Base-by-base conservation (phyloP, 2,329 filamentous ascomycete species). In the Curvularia sp. region DNA sequence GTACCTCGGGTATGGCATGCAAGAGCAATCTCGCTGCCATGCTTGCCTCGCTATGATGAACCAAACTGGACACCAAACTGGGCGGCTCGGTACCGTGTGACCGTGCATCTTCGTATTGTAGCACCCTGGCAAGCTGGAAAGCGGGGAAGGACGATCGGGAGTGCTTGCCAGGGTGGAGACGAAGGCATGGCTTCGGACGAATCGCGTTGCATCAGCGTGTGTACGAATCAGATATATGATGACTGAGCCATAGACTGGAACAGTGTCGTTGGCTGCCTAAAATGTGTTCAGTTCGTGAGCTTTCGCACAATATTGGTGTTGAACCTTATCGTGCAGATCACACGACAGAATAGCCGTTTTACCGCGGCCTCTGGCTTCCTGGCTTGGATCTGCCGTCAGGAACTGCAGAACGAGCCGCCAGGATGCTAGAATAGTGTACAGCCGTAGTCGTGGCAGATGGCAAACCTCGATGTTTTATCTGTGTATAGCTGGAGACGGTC, bases 121-220 rank as follows among this genome's bases (percentile, higher is more conserved):
- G 15, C 15, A 18, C 35, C 35, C 53, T 60, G 43, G 26, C 35
- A 33, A 28, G 22, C 41, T 48, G 47, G 46, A 61, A 60, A 59
- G 62, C 58, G 66, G 66, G 66, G 60, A 64, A 58, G 24, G 35
- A 39, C 44, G 35, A 50, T 58, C 26, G 39, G 50, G 51, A 48
- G 46, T 55, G 51, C 44, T 44, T 18, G 49, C 41, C 22, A 47
- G 30, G 35, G 38, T 51, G 35, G 53, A 58, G 42, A 55, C 44
- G 24, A 38, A 28, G 48, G 13, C 35, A 44, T 42, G 35, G 30
- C 41, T 43, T 35, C 31, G 39, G 47, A 43, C 53, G 33, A 48
- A 43, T 28, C 44, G 42, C 8, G 20, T 10, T 2, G 42, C 42
- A 7, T 13, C 13, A 44, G 13, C 2, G 6, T n/a, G 12, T 10